These are phyloP conservation scores for Lepiota subincarnata DNA, from an alignment of 768 basidiomycete species.

Conservation along the genomic window DNA sequence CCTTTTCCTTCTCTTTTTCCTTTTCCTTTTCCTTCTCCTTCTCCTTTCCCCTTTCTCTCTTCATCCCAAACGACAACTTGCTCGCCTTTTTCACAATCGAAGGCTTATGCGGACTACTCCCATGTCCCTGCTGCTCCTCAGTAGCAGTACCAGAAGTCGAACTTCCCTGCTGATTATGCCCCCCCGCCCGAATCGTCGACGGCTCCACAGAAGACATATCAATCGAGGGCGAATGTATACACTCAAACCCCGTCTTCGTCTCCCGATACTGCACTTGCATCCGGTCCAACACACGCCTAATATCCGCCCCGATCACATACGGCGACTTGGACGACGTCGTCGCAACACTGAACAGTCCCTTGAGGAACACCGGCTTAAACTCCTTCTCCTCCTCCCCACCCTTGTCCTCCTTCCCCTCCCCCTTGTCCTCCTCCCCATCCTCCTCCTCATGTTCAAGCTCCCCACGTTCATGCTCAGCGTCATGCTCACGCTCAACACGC, in stretches of 20 bases:
- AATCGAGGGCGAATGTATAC: conserved; percentile 92
- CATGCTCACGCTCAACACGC: conserved; percentile 21
- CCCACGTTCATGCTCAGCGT: conserved; percentile 38
- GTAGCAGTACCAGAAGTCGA: conserved; percentile 39
- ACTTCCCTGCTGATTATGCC: conserved; percentile 38
- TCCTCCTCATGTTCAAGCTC: conserved; percentile 33
- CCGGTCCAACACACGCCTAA: conserved; percentile 81
- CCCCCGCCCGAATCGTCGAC: conserved; percentile 19
- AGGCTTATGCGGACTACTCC: conserved; percentile 35
- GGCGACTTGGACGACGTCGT: conserved; percentile 93
- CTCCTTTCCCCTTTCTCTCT: conserved; percentile 49
- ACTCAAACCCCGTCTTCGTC: conserved; percentile 90
- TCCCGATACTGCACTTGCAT: conserved; percentile 96
- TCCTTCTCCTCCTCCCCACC: conserved; percentile 52
- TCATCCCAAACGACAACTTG: conserved; percentile 72
- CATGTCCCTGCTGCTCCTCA: conserved; percentile 26
- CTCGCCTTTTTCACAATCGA: conserved; percentile 71
- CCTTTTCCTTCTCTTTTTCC: conserved; percentile 41
- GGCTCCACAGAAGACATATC: conserved; percentile 73
- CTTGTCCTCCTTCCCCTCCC: conserved; percentile 27
- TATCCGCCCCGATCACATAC: conserved; percentile 74
- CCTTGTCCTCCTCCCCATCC: conserved; percentile 38
- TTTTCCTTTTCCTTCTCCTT: conserved; percentile 40
- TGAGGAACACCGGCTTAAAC: conserved; percentile 92
- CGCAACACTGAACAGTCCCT: conserved; percentile 94